Evolutionary conservation across 2,329 filamentous ascomycete species (phyloP), one percentile per base, ranked within the genome.

Genomic region (Fusarium chaquense): DNA sequence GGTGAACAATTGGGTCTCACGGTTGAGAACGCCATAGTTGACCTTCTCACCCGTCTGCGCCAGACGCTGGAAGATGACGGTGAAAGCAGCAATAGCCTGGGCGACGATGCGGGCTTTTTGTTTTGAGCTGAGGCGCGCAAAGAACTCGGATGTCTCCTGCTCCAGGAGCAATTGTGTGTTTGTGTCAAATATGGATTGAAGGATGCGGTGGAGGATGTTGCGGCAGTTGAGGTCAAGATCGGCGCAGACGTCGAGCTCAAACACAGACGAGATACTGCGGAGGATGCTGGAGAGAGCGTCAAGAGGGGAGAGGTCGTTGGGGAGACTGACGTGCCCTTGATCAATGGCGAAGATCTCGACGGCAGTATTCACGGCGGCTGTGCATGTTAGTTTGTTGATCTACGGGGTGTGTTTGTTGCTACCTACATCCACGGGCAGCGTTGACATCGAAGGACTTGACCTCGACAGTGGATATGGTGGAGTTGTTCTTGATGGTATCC

Each of bases 121-220:
- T 24, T 67, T 73, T 15, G 69, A 62, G 62, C 51, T 62, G 3
- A 75, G 67, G 24, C 71, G 59, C 5, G 73, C 69, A 45, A 75
- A 75, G 54, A 75, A 71, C 32, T 75, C 67, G 10, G 73, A 75
- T 12, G 70, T 70, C 59, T 75, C 73, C 50, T 73, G 70, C 55
- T 75, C 73, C 5, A 75, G 65, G 30, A 65, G 70, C 6, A 51
- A 51, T 30, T 75, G 73, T 11, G 73, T 75, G 35, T 75, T 66
- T 41, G 70, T 73, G 65, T 75, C 72, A 47, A 75, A 75, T 55
- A 72, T 73, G 63, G 73, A 72, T 46, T 75, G 73, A 15, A 75
- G 72, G 15, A 75, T 66, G 58, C 72, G 73, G 41, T 75, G 73
- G 16, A 75, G 73, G 18, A 67, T 71, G 38, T 70, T 50, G 40